Evolutionary conservation across 305 asterid species (phyloP).

Genomic region (Fraxinus floribunda): DNA sequence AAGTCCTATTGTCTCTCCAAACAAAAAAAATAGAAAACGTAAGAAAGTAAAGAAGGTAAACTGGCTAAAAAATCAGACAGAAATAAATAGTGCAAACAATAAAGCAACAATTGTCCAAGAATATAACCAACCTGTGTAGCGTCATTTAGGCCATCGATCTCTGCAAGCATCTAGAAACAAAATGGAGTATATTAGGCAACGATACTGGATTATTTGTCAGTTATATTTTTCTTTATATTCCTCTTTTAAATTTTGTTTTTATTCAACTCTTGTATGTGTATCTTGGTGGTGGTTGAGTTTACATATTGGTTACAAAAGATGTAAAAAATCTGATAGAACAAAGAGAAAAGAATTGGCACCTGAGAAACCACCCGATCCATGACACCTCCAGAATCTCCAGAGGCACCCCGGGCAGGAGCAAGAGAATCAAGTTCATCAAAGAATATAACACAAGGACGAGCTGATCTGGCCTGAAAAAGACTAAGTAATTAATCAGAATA

Average conservation of each 20-base stretch:
- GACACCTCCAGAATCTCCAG: slow-evolving; percentile 99
- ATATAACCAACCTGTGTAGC: slow-evolving; percentile 63
- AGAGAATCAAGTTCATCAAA: slow-evolving; percentile 98
- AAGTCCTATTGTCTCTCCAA: slow-evolving; percentile 55
- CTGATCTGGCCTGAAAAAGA: slow-evolving; percentile 80
- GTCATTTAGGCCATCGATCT: slow-evolving; percentile 92
- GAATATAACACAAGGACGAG: slow-evolving; percentile 98
- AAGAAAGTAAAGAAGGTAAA: neutral
- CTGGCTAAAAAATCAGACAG: neutral
- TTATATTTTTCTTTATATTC: neutral
- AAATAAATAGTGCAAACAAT: slow-evolving; percentile 1
- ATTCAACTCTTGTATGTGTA: neutral
- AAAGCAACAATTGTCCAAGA: neutral
- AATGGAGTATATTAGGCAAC: slow-evolving; percentile 24
- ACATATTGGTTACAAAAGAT: neutral
- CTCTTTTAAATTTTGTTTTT: neutral
- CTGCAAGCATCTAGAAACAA: slow-evolving; percentile 81
- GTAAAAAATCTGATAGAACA: neutral
- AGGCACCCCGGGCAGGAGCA: slow-evolving; percentile 98
- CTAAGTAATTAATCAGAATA: slow-evolving; percentile 18
- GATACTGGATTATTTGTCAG: neutral
- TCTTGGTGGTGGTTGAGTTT: neutral
- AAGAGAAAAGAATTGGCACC: slow-evolving; percentile 36
- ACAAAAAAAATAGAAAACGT: neutral
- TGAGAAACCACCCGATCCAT: slow-evolving; percentile 99